These are phyloP conservation scores for Trypanosoma theileri DNA, from an alignment of 208 protist genomes.

Conservation along the genomic window DNA sequence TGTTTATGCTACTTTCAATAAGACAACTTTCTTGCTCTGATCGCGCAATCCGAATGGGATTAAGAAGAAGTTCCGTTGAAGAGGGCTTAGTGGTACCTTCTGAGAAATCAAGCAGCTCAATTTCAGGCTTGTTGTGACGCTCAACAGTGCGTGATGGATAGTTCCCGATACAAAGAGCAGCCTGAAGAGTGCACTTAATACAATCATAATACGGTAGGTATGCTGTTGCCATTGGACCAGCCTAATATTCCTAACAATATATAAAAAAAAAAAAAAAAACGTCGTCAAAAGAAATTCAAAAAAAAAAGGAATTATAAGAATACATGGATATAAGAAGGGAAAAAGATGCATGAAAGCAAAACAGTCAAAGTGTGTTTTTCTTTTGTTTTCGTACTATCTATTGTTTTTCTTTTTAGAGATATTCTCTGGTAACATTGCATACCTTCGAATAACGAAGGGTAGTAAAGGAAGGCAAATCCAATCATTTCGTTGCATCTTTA, in stretches of 20 bases:
- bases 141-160: slow-evolving; percentile 97
- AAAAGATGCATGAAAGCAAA: not conserved
- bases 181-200: slow-evolving; percentile 91
- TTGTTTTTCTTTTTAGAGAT: slow-evolving; percentile 1
- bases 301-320: slow-evolving; percentile 12
- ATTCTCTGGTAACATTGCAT: slow-evolving; percentile 18
- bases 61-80: slow-evolving; percentile 83
- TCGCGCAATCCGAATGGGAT: slow-evolving; percentile 69
- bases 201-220: slow-evolving; percentile 92
- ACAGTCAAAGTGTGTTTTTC: not conserved
- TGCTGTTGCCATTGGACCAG: slow-evolving; percentile 24
- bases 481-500: not conserved
- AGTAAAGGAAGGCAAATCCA: too few relatives aligned
- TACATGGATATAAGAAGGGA: not conserved
- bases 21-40: slow-evolving; percentile 87
- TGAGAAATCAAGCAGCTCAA: slow-evolving; percentile 76
- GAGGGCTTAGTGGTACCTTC: not conserved
- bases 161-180: slow-evolving; percentile 95
- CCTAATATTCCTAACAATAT: not conserved
- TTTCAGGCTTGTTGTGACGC: slow-evolving; percentile 98
- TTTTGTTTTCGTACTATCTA: not conserved
- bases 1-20: slow-evolving; percentile 96
- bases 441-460: not conserved
- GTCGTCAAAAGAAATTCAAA: slow-evolving; percentile 26
- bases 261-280: slow-evolving; percentile 18